A percentile compares a stretch with the other conserved stretches of the same genome.
Conservation (phyloP, 163 green algal genomes). For the Scenedesmus sp. region DNA sequence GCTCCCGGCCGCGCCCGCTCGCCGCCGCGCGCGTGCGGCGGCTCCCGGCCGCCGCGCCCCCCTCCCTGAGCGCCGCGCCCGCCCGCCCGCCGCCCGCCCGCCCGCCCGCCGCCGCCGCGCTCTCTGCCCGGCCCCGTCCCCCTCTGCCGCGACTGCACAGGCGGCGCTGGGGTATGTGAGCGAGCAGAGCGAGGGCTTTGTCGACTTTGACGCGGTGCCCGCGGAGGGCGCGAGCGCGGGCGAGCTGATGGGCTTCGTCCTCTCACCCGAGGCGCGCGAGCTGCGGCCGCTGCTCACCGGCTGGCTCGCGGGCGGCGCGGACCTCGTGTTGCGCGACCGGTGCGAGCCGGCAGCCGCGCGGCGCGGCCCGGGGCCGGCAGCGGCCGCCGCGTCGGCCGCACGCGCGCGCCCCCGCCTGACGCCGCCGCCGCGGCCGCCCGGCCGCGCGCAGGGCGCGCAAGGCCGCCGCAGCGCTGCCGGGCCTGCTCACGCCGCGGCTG, state of each 20-base stretch:
- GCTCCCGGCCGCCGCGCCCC: too few species aligned
- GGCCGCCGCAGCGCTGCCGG: slow-evolving; percentile 46
- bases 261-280: slow-evolving; percentile 57
- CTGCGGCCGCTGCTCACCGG: slow-evolving; percentile 71
- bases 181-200: slow-evolving; percentile 66
- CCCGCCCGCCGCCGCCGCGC: too few species aligned
- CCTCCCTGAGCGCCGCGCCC: too few species aligned
- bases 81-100: too few species aligned
- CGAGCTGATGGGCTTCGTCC: slow-evolving; percentile 62
- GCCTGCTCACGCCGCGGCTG: slow-evolving; percentile 65
- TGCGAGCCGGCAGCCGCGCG: slow-evolving; percentile 48
- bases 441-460: slow-evolving; percentile 39
- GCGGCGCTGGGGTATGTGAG: slow-evolving; percentile 79
- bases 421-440: background rate
- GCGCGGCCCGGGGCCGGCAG: slow-evolving; percentile 49
- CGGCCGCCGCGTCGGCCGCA: background rate
- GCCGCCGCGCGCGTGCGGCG: too few species aligned
- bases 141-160: too few species aligned
- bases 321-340: slow-evolving; percentile 48
- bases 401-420: background rate
- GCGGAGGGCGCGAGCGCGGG: slow-evolving; percentile 70
- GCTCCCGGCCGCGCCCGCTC: too few species aligned
- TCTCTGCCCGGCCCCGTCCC: too few species aligned
- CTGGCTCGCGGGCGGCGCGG: slow-evolving; percentile 59
- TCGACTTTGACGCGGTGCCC: slow-evolving; percentile 82